These are phyloP conservation scores for Lojkania enalia DNA, from an alignment of 2,329 filamentous ascomycete genomes.

Conservation along the genomic window DNA sequence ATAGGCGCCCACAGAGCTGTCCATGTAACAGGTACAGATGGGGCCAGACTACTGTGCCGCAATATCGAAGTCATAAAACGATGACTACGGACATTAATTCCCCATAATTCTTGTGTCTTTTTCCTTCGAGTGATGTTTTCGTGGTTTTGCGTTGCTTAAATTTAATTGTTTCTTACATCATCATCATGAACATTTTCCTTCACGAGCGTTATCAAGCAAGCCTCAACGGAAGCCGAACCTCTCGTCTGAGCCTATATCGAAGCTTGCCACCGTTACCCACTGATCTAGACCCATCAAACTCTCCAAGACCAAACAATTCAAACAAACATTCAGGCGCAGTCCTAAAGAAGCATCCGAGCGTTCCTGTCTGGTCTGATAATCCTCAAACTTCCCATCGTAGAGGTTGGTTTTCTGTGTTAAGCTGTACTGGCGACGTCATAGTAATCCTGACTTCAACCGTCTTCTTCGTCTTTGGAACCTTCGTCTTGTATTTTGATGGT, in stretches of 20 bases:
- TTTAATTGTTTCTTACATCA: neutral
- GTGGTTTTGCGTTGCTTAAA: too few relatives aligned
- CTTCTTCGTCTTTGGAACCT: conserved; percentile 13
- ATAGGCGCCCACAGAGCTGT: conserved; percentile 1
- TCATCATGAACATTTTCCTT: neutral
- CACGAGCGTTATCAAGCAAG: conserved; percentile 1
- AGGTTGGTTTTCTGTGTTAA: conserved; percentile 7
- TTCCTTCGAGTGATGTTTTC: too few relatives aligned
- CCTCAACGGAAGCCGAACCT: neutral
- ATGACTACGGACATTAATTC: too few relatives aligned
- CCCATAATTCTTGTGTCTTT: too few relatives aligned
- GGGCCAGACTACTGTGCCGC: conserved; percentile 8
- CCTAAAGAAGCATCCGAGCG: conserved; percentile 3
- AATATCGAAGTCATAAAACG: too few relatives aligned
- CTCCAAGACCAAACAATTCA: neutral
- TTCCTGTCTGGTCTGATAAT: conserved; percentile 10
- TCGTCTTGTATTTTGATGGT: conserved; percentile 12
- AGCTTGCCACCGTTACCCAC: conserved; percentile 3
- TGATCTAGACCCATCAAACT: neutral
- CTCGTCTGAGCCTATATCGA: neutral
- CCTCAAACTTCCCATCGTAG: conserved; percentile 7
- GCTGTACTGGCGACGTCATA: conserved; percentile 11
- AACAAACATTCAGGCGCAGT: neutral
- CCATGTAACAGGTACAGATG: too few relatives aligned
- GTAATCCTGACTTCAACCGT: conserved; percentile 11